Base-by-base conservation (phyloP, 2,329 filamentous ascomycete genomes). In the Daldinia sp. region DNA sequence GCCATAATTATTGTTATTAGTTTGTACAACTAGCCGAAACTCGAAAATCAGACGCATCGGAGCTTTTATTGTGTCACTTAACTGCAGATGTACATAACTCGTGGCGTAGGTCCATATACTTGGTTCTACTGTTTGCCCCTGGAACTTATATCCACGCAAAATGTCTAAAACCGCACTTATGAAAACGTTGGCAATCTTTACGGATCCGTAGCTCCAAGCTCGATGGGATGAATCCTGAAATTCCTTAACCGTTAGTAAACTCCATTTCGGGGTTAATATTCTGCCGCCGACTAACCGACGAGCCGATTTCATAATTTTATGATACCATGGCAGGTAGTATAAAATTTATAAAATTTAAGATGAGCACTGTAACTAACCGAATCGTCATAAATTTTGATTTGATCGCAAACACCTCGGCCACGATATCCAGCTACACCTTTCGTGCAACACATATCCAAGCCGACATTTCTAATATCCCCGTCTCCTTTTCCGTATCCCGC, bases 371-470 rank as follows among this genome's bases (percentile, higher is more conserved):
- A 25, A 23, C 19, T 45, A 25, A 23, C 19, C 13, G 13, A 13
- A 21, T 43, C 25, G 25, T 25, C 11, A 25, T n/a, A 25, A 25
- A 11, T 25, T 34, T 25, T 21, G 7, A n/a, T n/a, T 43, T n/a
- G 25, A 25, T 19, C 4, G 11, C 21, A 25, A n/a, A 43, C 17
- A 19, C n/a, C n/a, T 32, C 17, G 27, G 27, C 15, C 11, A 50
- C 3, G n/a, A 32, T 8, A 8, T 25, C 19, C 30, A 15, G 10
- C 17, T 23, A 61, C 11, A 27, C 30, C 48, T 69, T 72, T 25
- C 49, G 61, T 19, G 67, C 68, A 21, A 70, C 55, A 54, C 65
- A 71, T 21, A 71, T 49, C 65, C 67, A 70, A 11, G 66, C 70
- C 54, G 67, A 43, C 68, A 72, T 71, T 23, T 59, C 60, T 19